These are phyloP conservation scores for Astrothelium subdiscretum DNA, from an alignment of 495 filamentous ascomycete genomes.

Conservation along the genomic window DNA sequence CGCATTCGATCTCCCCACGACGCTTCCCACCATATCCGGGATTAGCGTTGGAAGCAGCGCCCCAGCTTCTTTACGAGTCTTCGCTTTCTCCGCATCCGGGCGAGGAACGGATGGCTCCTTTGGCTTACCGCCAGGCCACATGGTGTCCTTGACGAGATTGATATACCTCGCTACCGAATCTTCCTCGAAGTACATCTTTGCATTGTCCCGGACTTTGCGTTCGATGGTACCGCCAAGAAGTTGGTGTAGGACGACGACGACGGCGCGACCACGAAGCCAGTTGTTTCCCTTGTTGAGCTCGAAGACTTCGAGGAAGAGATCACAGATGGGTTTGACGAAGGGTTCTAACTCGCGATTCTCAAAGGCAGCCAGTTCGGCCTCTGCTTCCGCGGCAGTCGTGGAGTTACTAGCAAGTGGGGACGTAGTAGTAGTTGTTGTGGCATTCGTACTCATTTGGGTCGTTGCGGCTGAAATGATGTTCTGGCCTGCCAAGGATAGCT, in stretches of 20 bases:
- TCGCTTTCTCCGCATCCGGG: constrained; percentile 38
- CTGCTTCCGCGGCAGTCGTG: constrained; percentile 71
- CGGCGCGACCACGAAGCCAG: constrained; percentile 85
- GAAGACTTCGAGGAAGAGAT: constrained; percentile 93
- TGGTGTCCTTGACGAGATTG: constrained; percentile 49
- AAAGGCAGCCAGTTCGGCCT: constrained; percentile 89
- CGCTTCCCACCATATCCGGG: constrained; percentile 38
- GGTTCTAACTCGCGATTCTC: constrained; percentile 82
- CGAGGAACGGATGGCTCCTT: constrained; percentile 24
- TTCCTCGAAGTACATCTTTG: constrained; percentile 57
- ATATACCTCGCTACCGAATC: constrained; percentile 69
- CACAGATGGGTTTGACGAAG: constrained; percentile 96
- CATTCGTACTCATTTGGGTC: constrained; percentile 51
- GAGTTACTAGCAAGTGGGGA: constrained; percentile 43
- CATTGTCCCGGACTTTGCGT: constrained; percentile 77
- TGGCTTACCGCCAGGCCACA: constrained; percentile 68
- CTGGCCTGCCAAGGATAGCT: constrained; percentile 83
- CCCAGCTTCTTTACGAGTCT: constrained; percentile 37
- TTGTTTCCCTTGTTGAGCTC: constrained; percentile 90
- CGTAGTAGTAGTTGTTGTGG: constrained; percentile 30
- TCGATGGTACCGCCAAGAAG: constrained; percentile 80
- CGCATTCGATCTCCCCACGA: constrained; percentile 32
- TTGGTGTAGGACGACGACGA: constrained; percentile 70
- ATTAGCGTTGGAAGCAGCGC: constrained; percentile 32
- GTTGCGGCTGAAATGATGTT: constrained; percentile 85